Percentiles rank a stretch among this genome's conserved stretches.
These are phyloP conservation scores for Phytophthora foliorum DNA, from an alignment of 352 stramenopile genomes.

Conservation along the genomic window DNA sequence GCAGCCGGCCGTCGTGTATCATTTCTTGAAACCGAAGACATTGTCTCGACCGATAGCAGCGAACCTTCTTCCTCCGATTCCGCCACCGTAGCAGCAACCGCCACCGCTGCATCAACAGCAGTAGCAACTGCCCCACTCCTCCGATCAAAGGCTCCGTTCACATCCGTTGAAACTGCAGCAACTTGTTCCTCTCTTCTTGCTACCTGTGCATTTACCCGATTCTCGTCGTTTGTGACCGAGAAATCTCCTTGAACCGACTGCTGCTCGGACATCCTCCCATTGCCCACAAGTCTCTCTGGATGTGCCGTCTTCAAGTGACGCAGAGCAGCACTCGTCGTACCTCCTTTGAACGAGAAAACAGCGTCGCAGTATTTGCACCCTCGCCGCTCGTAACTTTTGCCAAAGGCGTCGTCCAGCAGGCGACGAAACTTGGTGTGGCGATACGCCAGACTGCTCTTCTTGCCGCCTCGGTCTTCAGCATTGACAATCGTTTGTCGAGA, in stretches of 20 bases:
- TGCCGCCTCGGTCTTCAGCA: constrained; percentile 12
- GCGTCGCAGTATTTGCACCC: constrained; percentile 55
- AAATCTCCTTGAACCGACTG: not conserved
- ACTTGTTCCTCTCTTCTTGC: not conserved
- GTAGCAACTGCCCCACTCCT: not conserved
- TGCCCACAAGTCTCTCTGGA: constrained; percentile 22
- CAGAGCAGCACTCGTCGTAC: constrained; percentile 62
- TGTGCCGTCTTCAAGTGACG: constrained; percentile 60
- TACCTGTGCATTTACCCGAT: not conserved
- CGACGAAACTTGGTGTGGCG: constrained; percentile 45
- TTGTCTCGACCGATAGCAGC: not conserved
- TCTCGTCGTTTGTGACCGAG: not conserved
- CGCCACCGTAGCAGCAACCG: not conserved
- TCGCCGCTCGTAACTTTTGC: constrained; percentile 50
- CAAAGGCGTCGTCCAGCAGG: constrained; percentile 31
- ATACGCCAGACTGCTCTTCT: constrained; percentile 53
- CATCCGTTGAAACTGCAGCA: not conserved
- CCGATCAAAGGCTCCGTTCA: not conserved
- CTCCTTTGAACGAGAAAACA: constrained; percentile 62
- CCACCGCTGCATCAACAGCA: not conserved
- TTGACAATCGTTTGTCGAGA: not conserved
- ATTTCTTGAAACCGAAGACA: constrained; percentile 15
- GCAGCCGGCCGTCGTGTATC: not conserved
- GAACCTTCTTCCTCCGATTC: constrained; percentile 4
- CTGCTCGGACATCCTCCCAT: not conserved